Evolutionary conservation across 2,329 filamentous ascomycete genomes (phyloP), one percentile per base, ranked within the genome.

Genomic region (Sporothrix brasiliensis): DNA sequence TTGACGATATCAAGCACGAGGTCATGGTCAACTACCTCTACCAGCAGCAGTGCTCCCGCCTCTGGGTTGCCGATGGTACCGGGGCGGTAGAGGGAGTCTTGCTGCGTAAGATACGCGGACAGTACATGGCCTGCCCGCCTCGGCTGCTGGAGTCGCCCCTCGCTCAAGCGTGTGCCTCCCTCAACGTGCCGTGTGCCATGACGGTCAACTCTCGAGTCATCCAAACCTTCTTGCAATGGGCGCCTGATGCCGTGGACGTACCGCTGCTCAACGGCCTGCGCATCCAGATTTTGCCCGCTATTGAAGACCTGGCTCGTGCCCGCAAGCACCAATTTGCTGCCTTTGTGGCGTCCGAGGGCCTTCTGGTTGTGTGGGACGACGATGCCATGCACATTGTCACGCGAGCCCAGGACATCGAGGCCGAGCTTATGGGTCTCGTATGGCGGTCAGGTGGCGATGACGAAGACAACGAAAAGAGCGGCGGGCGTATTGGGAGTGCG

Each of bases 21-120:
- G 89, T 93, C 72, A 93, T 93, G 91, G 90, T 92, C 72, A 93
- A 92, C 80, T 92, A 92, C 78, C 83, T 94, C 34, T 92, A 92
- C 79, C 91, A 93, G 78, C 90, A 93, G 77, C 91, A 93, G 80
- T 92, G 90, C 76, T 86, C 87, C 14, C 86, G 88, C 72, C 84
- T 92, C 47, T 93, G 91, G 91, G 88, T 93, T 24, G 87, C 87
- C 44, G 89, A 92, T 75, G 87, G 86, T 49, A 88, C 85, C 65
- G 89, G 89, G 14, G 86, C 90, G 74, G 79, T 88, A 6, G 91
- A 93, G 78, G 92, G 92, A 74, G 90, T 93, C 39, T 80, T 94
- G 24, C 81, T 94, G 63, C 86, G 91, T 73, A 92, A 92, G 76
- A 78, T 84, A 21, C 86, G 85, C 73, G 89, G 89, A 24, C 84